Evolutionary conservation across 2,329 filamentous ascomycete genomes (phyloP).

Genomic region (Pestalotiopsis sp.): DNA sequence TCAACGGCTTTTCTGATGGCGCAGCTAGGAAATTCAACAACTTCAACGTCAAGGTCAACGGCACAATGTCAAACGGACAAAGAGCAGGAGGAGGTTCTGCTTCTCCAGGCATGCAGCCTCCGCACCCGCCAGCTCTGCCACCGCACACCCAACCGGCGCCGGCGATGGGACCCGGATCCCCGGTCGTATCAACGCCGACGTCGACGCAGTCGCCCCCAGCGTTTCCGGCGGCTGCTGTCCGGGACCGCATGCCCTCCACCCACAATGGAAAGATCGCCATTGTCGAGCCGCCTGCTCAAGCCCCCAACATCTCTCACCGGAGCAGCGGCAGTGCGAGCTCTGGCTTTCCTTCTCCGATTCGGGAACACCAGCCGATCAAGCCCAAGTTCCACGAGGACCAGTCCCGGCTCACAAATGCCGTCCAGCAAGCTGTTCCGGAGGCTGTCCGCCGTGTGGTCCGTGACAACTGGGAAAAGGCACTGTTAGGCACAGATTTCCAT

Average conservation of each 20-base stretch:
- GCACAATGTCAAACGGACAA: neutral
- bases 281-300: constrained; percentile 19
- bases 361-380: constrained; percentile 26
- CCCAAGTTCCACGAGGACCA: constrained; percentile 40
- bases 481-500: constrained; percentile 53
- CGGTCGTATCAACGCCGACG: neutral
- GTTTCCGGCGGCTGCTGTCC: neutral
- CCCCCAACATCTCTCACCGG: neutral
- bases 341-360: constrained; percentile 36
- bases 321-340: constrained; percentile 5
- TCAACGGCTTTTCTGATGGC: neutral
- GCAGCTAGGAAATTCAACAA: too few species aligned
- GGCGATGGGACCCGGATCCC: neutral
- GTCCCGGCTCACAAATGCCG: constrained; percentile 35
- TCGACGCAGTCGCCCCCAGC: neutral
- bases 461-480: constrained; percentile 50
- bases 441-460: constrained; percentile 49
- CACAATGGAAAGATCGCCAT: constrained; percentile 18
- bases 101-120: neutral
- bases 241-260: neutral
- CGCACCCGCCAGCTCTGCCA: neutral
- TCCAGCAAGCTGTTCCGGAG: constrained; percentile 41
- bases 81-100: neutral
- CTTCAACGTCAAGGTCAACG: neutral
- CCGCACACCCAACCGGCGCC: neutral